Conservation (phyloP, 139 green algal genomes). For the Pseudopediastrum boryanum region DNA sequence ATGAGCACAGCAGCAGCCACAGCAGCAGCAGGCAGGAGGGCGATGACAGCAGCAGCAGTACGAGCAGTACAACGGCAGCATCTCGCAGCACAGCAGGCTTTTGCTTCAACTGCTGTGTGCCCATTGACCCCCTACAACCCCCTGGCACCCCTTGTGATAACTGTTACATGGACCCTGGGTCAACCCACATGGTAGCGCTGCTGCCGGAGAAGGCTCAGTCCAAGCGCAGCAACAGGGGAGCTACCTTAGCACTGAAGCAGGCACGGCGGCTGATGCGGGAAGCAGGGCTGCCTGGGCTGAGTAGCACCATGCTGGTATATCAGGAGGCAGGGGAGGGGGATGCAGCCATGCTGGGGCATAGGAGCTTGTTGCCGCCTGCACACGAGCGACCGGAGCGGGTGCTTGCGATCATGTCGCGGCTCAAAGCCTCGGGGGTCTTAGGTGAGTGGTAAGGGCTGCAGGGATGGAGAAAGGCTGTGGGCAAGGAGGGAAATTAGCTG, state of each 20-base stretch:
- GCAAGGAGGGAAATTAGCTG: not conserved
- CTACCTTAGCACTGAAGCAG: not conserved
- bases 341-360: conserved; percentile 48
- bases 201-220: not conserved
- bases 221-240: not conserved
- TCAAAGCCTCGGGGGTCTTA: conserved; percentile 54
- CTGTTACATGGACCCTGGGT: conserved; percentile 1
- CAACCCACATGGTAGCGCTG: not conserved
- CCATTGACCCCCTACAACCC: not conserved
- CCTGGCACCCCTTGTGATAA: not conserved
- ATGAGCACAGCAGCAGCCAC: not conserved
- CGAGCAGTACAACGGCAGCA: not conserved
- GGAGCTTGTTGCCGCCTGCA: conserved; percentile 46
- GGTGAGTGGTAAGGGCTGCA: conserved; percentile 24
- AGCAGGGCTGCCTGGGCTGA: conserved; percentile 6
- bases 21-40: conserved; percentile 18
- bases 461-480: not conserved
- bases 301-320: conserved; percentile 40
- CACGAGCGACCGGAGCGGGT: conserved; percentile 73
- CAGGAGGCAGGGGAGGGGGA: conserved; percentile 12
- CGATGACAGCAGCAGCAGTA: conserved; percentile 13
- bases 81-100: conserved; percentile 9
- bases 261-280: conserved; percentile 5
- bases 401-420: conserved; percentile 66
- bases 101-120: conserved; percentile 40